Evolutionary conservation across 495 filamentous ascomycete species (phyloP), one percentile per base, ranked within the genome.

Genomic region (Lophium mytilinum): DNA sequence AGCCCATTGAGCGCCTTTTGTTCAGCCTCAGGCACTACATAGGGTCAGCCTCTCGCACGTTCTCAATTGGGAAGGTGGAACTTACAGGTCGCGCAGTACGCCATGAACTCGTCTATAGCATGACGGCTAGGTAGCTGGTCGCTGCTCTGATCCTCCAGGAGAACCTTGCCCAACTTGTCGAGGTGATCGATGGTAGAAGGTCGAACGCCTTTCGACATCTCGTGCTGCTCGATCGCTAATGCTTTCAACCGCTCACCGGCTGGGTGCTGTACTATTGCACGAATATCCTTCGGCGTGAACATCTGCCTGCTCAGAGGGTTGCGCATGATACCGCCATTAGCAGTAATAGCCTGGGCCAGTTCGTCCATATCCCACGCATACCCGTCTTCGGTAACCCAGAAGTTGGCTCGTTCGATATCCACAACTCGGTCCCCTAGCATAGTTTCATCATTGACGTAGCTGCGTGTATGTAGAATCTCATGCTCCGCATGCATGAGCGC

Each of bases 181-280:
- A 75, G 54, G 19, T 65, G 48, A 2, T 69, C 68, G 47, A 74
- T 70, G 0, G 71, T 75, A 15, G 54, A 47, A 18, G 61, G 64
- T 17, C 72, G 66, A 3, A 75, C 62, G 18, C 72, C 72, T 46
- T 68, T 55, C 34, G 56, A 64, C 56, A 75, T 66, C 51, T 70
- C 61, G 21, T 61, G 53, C 60, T 75, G 72, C 42, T 68, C 57
- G 1, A 69, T 43, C 57, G 64, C 61, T 55, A 73, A 51, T 11
- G 66, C 66, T 17, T 41, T 54, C 6, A 67, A 37, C 0, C 37
- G 50, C 19, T 54, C 57, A 34, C 61, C 61, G 4, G 42, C 17
- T 21, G 62, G 50, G 47, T 67, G 64, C 24, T 40, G 36, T 3
- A 67, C 48, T 17, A 67, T 67, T 0, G 63, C 58, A 8, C 58